These are phyloP conservation scores for Achaetomiella virescens DNA, from an alignment of 495 filamentous ascomycete species.

Conservation along the genomic window DNA sequence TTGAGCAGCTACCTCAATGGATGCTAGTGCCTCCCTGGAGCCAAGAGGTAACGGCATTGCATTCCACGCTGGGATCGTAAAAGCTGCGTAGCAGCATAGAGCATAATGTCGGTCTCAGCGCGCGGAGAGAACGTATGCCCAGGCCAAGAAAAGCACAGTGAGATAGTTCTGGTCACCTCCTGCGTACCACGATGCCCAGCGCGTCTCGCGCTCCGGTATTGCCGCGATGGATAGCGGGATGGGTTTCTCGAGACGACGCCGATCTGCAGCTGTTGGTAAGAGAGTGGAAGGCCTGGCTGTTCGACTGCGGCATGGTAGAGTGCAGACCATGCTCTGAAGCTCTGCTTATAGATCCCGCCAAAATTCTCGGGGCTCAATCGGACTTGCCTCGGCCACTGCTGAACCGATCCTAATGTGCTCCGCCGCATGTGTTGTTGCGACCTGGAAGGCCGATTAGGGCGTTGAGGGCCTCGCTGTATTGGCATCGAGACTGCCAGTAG, in stretches of 20 bases:
- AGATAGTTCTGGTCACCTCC: slow-evolving; percentile 8
- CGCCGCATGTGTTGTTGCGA: too few species aligned
- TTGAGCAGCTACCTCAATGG: slow-evolving; percentile 2
- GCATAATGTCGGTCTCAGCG: slow-evolving; percentile 18
- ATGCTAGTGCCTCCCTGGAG: slow-evolving; percentile 15
- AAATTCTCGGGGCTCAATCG: background rate
- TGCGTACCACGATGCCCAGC: slow-evolving; percentile 2
- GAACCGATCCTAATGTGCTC: too few species aligned
- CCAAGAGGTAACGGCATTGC: slow-evolving; percentile 18
- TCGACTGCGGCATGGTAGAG: background rate
- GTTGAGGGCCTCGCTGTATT: too few species aligned
- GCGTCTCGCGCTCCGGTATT: background rate
- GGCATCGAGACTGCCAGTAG: too few species aligned
- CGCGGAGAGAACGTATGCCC: slow-evolving; percentile 21
- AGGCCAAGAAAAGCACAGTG: slow-evolving; percentile 13
- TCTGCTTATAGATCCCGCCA: background rate
- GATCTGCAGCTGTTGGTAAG: slow-evolving; percentile 5
- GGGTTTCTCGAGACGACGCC: background rate
- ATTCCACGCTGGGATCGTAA: slow-evolving; percentile 16
- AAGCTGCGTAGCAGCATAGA: slow-evolving; percentile 16
- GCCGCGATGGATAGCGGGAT: background rate
- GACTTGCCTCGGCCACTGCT: background rate
- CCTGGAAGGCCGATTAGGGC: too few species aligned
- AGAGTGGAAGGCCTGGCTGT: background rate
- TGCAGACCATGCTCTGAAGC: slow-evolving; percentile 8